These are phyloP conservation scores for Myrica gale DNA, from an alignment of 306 rosid species.

Conservation along the genomic window DNA sequence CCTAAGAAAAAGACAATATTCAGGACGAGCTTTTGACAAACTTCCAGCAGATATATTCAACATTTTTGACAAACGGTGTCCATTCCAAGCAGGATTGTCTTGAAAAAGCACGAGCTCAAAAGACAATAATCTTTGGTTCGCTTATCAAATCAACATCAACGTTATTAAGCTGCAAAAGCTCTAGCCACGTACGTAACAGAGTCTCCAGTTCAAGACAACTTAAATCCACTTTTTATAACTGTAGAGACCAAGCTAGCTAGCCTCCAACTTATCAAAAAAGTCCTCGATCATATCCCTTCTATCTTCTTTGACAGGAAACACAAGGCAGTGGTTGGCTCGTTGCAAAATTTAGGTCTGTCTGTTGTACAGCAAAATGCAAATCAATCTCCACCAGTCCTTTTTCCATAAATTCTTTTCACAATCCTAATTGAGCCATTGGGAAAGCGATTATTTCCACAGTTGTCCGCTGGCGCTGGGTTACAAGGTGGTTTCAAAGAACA, in stretches of 20 bases:
- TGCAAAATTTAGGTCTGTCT: not conserved
- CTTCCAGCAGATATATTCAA: not conserved
- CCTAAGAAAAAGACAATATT: not conserved
- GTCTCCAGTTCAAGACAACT: conserved; percentile 1
- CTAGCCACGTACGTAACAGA: not conserved
- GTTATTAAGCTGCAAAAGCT: no score
- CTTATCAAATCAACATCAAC: no score
- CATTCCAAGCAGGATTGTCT: not conserved
- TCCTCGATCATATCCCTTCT: not conserved
- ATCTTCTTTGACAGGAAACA: conserved; percentile 3
- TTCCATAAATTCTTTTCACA: not conserved
- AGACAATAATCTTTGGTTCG: no score
- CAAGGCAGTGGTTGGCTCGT: not conserved
- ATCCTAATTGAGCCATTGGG: not conserved
- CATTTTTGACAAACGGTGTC: conserved; percentile 6
- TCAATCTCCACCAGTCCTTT: conserved; percentile 15
- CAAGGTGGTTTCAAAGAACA: no score
- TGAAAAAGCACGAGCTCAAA: not conserved
- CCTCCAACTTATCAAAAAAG: conserved; percentile 13
- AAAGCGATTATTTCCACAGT: not conserved
- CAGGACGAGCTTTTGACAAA: conserved; percentile 13
- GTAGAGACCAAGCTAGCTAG: conserved; percentile 10
- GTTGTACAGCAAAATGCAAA: not conserved
- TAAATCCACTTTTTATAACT: not conserved
- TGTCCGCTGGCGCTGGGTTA: no score